phyloP scores from a whole-genome alignment of 495 filamentous ascomycete species.

The Hypomontagnella submonticulosa region DNA sequence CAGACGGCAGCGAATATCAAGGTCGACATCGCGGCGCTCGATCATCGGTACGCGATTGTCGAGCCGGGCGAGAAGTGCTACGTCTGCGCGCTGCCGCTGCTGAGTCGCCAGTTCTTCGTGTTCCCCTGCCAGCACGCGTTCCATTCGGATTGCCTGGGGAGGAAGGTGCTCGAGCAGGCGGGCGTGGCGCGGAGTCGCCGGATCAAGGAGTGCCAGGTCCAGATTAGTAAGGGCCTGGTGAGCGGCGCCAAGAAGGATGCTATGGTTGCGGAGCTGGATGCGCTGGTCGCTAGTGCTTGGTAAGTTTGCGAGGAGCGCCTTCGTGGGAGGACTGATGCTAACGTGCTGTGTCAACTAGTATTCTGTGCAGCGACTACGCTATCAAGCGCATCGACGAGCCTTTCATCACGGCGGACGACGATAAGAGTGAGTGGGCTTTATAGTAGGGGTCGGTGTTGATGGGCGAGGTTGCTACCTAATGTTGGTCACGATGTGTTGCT shows the following conservation, averaged over 20 bases:
- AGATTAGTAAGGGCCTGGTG: slow-evolving; percentile 77
- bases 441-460: slow-evolving; percentile 49
- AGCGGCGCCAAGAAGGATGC: slow-evolving; percentile 75
- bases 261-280: slow-evolving; percentile 89
- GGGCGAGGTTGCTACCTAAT: background rate
- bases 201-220: slow-evolving; percentile 85
- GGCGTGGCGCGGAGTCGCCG: slow-evolving; percentile 78
- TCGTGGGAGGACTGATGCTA: slow-evolving; percentile 6
- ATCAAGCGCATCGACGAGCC: slow-evolving; percentile 93
- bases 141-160: slow-evolving; percentile 90
- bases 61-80: slow-evolving; percentile 96
- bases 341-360: slow-evolving; percentile 63
- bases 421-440: slow-evolving; percentile 84
- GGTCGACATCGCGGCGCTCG: slow-evolving; percentile 82
- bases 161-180: slow-evolving; percentile 79
- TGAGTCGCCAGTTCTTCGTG: slow-evolving; percentile 94
- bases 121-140: slow-evolving; percentile 99
- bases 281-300: slow-evolving; percentile 82
- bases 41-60: slow-evolving; percentile 92
- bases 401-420: slow-evolving; percentile 77
- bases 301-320: slow-evolving; percentile 56
- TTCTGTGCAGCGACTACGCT: slow-evolving; percentile 92
- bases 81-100: slow-evolving; percentile 82
- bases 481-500: slow-evolving; percentile 15
- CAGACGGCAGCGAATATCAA: slow-evolving; percentile 90